These are phyloP conservation scores for Eucalyptus curtisii DNA, from an alignment of 345 rosid genomes.

Conservation along the genomic window DNA sequence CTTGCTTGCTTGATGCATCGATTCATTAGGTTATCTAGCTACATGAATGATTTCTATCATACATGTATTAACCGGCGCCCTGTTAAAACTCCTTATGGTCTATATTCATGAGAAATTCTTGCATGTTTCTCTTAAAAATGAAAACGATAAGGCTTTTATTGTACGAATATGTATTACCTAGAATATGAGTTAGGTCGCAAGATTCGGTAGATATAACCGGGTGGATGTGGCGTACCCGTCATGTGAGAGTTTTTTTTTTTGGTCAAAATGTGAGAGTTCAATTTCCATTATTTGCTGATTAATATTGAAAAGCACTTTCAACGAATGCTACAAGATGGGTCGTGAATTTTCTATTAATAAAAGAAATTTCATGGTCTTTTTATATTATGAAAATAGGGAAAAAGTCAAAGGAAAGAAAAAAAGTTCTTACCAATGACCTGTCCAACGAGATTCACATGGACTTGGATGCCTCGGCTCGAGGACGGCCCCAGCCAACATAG, in stretches of 20 bases:
- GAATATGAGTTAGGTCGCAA: not conserved
- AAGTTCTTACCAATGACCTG: not conserved
- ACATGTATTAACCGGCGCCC: not conserved
- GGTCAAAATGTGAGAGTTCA: too few relatives aligned
- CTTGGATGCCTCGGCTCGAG: not conserved
- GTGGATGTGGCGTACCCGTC: not conserved
- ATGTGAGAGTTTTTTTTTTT: too few relatives aligned
- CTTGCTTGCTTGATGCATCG: too few relatives aligned
- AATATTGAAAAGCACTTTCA: not conserved
- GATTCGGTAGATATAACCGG: not conserved
- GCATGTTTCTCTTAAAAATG: not conserved
- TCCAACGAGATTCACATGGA: not conserved
- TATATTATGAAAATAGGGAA: not conserved
- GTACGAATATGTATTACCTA: not conserved
- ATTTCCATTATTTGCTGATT: not conserved
- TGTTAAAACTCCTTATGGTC: not conserved
- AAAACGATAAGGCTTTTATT: not conserved
- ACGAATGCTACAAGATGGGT: not conserved
- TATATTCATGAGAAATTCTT: not conserved
- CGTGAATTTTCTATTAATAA: not conserved
- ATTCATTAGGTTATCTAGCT: not conserved
- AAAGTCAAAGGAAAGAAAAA: not conserved
- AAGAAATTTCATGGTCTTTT: not conserved
- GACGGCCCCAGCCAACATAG: not conserved
- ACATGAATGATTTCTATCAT: not conserved